Evolutionary conservation across 176 grass and related monocot genomes (phyloP).

Genomic region (Aegilops longissima): DNA sequence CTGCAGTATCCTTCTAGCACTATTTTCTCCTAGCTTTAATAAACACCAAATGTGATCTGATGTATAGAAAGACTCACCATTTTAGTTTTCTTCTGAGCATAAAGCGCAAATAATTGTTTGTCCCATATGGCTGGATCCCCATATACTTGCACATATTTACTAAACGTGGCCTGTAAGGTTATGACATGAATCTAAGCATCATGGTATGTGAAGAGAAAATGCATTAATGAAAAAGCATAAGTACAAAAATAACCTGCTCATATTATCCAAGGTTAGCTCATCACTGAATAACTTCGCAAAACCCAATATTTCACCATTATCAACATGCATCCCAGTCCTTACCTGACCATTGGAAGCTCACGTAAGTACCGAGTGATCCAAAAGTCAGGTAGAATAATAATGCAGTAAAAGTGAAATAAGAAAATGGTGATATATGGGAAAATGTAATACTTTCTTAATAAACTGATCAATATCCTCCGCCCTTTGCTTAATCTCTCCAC

Average conservation of each 20-base stretch:
- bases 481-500: background rate
- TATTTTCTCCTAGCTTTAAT: background rate
- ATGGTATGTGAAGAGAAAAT: background rate
- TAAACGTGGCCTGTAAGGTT: background rate
- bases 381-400: background rate
- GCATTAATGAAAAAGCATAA: background rate
- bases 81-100: conserved; percentile 6
- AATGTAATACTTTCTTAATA: background rate
- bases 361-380: background rate
- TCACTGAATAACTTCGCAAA: conserved; percentile 9
- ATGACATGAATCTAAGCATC: background rate
- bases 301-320: background rate
- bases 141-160: conserved; percentile 19
- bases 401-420: background rate
- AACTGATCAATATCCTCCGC: background rate
- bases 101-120: conserved; percentile 6
- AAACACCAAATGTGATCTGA: background rate
- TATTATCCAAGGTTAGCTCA: background rate
- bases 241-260: conserved; percentile 10
- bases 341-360: background rate
- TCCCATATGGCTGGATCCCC: background rate
- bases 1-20: background rate
- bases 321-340: background rate
- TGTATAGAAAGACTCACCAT: background rate
- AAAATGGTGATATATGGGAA: background rate